These are phyloP conservation scores for Penicillium steckii DNA, from an alignment of 495 filamentous ascomycete species.

Conservation along the genomic window DNA sequence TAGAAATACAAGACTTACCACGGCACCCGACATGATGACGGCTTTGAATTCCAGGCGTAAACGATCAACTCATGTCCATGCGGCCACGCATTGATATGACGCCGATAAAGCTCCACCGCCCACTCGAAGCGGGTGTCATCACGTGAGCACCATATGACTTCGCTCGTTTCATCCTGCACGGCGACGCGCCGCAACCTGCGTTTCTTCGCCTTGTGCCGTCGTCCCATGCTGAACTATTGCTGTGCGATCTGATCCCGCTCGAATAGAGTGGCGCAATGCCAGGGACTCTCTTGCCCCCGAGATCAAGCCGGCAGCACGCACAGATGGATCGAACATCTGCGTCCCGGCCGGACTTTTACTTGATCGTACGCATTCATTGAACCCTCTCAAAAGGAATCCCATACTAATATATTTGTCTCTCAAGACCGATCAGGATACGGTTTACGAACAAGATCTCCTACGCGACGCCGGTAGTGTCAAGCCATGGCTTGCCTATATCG, in stretches of 20 bases:
- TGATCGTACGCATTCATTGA: constrained; percentile 63
- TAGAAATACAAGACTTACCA: constrained; percentile 36
- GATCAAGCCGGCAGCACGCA: constrained; percentile 52
- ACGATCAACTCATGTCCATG: constrained; percentile 12
- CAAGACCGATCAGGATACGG: constrained; percentile 79
- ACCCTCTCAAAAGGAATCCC: background rate
- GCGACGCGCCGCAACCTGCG: constrained; percentile 29
- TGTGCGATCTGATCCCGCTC: constrained; percentile 42
- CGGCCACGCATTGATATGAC: constrained; percentile 33
- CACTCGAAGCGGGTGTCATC: constrained; percentile 23
- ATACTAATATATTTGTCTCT: constrained; percentile 11
- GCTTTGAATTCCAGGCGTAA: constrained; percentile 13
- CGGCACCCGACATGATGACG: constrained; percentile 55
- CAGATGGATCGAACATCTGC: constrained; percentile 47
- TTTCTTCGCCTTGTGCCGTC: constrained; percentile 29
- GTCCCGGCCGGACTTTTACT: constrained; percentile 62
- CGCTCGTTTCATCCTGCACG: constrained; percentile 24
- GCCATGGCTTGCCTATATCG: constrained; percentile 94
- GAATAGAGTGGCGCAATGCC: constrained; percentile 54
- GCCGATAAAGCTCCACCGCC: constrained; percentile 32
- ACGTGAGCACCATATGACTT: constrained; percentile 33
- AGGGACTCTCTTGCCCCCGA: constrained; percentile 58
- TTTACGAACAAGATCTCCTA: constrained; percentile 95
- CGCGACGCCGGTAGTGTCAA: constrained; percentile 84
- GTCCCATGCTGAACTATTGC: constrained; percentile 28